Evolutionary conservation across 768 basidiomycete species (phyloP).

Genomic region (Boletus sp.): DNA sequence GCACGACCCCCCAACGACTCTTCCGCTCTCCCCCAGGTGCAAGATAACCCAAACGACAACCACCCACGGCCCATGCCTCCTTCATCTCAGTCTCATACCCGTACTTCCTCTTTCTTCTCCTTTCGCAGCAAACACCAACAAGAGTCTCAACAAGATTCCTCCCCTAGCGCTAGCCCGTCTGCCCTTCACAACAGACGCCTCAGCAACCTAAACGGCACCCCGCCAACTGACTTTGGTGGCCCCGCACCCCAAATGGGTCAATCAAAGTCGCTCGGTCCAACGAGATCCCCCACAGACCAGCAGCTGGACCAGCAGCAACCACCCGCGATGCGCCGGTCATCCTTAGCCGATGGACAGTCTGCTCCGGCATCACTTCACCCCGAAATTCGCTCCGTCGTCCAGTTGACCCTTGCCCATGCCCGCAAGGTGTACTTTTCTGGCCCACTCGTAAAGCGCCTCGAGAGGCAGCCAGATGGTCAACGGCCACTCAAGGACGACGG

Average conservation of each 20-base stretch:
- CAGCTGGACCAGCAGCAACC: slow-evolving; percentile 25
- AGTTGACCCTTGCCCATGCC: slow-evolving; percentile 68
- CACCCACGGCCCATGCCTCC: slow-evolving; percentile 26
- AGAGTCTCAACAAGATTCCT: slow-evolving; percentile 10
- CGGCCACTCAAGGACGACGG: slow-evolving; percentile 67
- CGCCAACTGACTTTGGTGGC: slow-evolving; percentile 21
- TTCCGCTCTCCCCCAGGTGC: slow-evolving; percentile 7
- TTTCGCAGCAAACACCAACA: slow-evolving; percentile 44
- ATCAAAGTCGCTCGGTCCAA: slow-evolving; percentile 31
- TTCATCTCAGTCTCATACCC: slow-evolving; percentile 39
- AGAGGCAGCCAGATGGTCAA: slow-evolving; percentile 75
- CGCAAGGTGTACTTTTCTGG: slow-evolving; percentile 89
- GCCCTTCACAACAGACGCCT: slow-evolving; percentile 14
- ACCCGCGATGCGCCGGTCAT: slow-evolving; percentile 16
- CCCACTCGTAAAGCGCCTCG: slow-evolving; percentile 70
- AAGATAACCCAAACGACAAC: slow-evolving; percentile 18
- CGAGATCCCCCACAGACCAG: slow-evolving; percentile 18
- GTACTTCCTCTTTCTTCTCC: slow-evolving; percentile 65
- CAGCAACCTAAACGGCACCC: slow-evolving; percentile 9
- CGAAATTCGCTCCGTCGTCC: slow-evolving; percentile 78
- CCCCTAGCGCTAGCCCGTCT: slow-evolving; percentile 18
- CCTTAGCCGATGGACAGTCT: slow-evolving; percentile 12
- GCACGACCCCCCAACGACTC: slow-evolving; percentile 24
- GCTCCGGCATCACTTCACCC: slow-evolving; percentile 58
- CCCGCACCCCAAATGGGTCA: slow-evolving; percentile 32